These are phyloP conservation scores for Termitomyces eurrhizus DNA, from an alignment of 768 basidiomycete genomes.

Conservation along the genomic window DNA sequence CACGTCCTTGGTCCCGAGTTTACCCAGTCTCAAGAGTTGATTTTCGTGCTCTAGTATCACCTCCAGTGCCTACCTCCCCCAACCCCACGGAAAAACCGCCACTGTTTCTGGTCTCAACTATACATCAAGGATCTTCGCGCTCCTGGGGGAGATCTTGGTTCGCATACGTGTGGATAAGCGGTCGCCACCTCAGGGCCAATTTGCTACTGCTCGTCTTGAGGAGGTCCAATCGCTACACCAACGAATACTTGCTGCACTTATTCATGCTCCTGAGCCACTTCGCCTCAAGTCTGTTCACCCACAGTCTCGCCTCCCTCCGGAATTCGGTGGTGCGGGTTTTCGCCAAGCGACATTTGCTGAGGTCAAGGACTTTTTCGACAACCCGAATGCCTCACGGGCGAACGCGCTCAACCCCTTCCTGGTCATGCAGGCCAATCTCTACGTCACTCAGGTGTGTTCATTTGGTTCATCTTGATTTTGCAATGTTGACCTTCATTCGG, in stretches of 20 bases:
- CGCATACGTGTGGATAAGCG: conserved; percentile 86
- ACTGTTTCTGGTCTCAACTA: conserved; percentile 86
- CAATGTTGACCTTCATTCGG: neutral
- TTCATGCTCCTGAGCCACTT: conserved; percentile 73
- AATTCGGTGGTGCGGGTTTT: conserved; percentile 70
- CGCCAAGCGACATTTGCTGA: conserved; percentile 82
- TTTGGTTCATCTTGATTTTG: neutral
- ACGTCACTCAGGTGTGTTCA: conserved; percentile 76
- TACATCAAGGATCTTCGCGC: conserved; percentile 79
- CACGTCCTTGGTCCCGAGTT: conserved; percentile 24
- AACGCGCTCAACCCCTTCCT: conserved; percentile 87
- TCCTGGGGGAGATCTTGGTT: conserved; percentile 82
- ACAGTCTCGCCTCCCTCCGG: conserved; percentile 47
- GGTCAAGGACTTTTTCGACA: conserved; percentile 88
- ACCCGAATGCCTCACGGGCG: conserved; percentile 81
- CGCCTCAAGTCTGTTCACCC: conserved; percentile 57
- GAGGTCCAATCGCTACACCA: conserved; percentile 80
- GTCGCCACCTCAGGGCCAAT: conserved; percentile 80
- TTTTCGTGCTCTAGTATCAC: conserved; percentile 57
- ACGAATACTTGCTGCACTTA: conserved; percentile 70
- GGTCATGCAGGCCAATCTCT: conserved; percentile 90
- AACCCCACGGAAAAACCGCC: conserved; percentile 84
- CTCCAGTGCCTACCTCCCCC: conserved; percentile 76
- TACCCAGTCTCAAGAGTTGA: conserved; percentile 14
- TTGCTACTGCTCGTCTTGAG: conserved; percentile 78